Conservation (phyloP, 2,329 filamentous ascomycete species). For the Didymosphaeria variabile region DNA sequence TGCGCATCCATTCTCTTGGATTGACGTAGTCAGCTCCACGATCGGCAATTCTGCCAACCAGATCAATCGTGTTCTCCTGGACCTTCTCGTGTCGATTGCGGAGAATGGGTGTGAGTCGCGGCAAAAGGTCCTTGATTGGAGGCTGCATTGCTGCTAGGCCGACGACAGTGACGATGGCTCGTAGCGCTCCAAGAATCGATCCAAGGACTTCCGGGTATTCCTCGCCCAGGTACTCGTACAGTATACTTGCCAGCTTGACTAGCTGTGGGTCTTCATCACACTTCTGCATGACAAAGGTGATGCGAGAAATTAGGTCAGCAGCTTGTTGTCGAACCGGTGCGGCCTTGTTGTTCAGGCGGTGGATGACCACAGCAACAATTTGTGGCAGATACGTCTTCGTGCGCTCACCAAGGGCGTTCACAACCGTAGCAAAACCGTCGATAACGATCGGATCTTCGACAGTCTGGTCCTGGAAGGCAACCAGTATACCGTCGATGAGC, state of each 20-base stretch:
- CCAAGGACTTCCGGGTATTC: constrained; percentile 98
- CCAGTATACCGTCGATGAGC: constrained; percentile 92
- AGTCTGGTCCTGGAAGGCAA: constrained; percentile 97
- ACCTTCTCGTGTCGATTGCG: constrained; percentile 99
- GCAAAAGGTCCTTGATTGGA: constrained; percentile 93
- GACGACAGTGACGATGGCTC: constrained; percentile 96
- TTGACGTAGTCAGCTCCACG: constrained; percentile 96
- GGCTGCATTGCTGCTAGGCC: constrained; percentile 99
- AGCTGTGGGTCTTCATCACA: constrained; percentile 96
- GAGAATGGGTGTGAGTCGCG: constrained; percentile 94
- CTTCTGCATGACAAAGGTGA: constrained; percentile 99
- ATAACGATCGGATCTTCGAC: constrained; percentile 96
- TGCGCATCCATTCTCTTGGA: constrained; percentile 98
- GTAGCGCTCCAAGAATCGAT: constrained; percentile 92
- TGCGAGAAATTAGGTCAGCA: constrained; percentile 93
- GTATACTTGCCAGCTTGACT: constrained; percentile 90
- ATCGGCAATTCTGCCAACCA: constrained; percentile 97
- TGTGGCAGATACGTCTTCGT: constrained; percentile 97
- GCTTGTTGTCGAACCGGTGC: constrained; percentile 96
- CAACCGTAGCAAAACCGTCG: constrained; percentile 96
- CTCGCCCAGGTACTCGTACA: constrained; percentile 98
- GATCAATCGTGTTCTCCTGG: constrained; percentile 97
- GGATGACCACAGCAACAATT: constrained; percentile 95
- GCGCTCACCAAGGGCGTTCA: constrained; percentile 90
- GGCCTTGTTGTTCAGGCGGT: constrained; percentile 97